Evolutionary conservation across 345 rosid species (phyloP), one percentile per base, ranked within the genome.

Genomic region (Camelina hispida): DNA sequence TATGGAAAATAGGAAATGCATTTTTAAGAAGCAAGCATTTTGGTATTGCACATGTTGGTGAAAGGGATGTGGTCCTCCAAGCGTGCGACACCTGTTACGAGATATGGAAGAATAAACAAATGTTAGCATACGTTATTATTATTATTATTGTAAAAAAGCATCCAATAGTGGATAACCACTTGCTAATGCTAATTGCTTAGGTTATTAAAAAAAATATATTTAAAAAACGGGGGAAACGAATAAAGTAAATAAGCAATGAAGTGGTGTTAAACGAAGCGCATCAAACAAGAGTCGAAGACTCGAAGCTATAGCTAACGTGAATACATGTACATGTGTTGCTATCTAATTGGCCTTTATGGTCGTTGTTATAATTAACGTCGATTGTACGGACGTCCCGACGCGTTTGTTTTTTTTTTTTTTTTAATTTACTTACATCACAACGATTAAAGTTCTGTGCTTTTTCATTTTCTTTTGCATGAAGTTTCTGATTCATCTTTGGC

Each of bases 31-130:
- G 28, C n/a, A 64, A 46, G 23, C 55, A 64, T 2, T 28, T 20
- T 42, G 22, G n/a, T 44, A 63, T n/a, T 3, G 16, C 1, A 16
- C 18, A n/a, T 28, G 2, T 20, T 40, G 12, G 59, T 69, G 58
- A 76, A 76, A 55, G 30, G 34, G 18, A 69, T 54, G 80, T 76
- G 80, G 80, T 76, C 80, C 80, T 55, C 23, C 50, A n/a, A 66
- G 81, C 81, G 76, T 78, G 81, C 77, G 77, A 78, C 81, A 78
- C 81, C 68, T 78, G 81, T 50, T 1, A 47, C 81, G 25, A 78
- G 76, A 71, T 77, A 55, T 47, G 34, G 38, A 55, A 69, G 43
- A 63, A 64, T 44, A 20, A 22, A 55, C 23, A 38, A 37, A 66
- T 38, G 46, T 50, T 58, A 44, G 2, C 43, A 9, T 35, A 53